These are phyloP conservation scores for Aspergillus conjunctus DNA, from an alignment of 495 filamentous ascomycete species.

Conservation along the genomic window DNA sequence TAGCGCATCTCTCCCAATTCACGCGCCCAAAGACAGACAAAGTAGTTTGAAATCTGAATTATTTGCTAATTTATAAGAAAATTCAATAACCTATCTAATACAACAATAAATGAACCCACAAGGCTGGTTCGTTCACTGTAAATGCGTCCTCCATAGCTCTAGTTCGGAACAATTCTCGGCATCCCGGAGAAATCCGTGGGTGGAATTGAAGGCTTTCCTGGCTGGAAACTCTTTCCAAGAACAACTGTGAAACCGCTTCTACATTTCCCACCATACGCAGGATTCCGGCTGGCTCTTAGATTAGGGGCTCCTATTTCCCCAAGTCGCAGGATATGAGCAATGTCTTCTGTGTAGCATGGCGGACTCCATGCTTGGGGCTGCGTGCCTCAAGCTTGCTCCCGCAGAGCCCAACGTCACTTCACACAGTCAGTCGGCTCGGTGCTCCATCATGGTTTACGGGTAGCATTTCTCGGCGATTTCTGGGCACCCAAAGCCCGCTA, in stretches of 20 bases:
- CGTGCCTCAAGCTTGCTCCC: conserved; percentile 33
- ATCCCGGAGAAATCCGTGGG: conserved; percentile 18
- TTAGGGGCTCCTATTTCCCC: conserved; percentile 4
- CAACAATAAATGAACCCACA: too few relatives aligned
- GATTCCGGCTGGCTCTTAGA: conserved; percentile 8
- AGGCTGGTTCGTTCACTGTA: too few relatives aligned
- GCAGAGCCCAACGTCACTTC: conserved; percentile 18
- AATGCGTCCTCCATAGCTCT: too few relatives aligned
- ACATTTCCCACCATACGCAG: not conserved
- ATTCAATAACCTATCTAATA: too few relatives aligned
- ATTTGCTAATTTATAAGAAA: too few relatives aligned
- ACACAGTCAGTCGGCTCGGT: conserved; percentile 28
- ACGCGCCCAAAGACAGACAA: too few relatives aligned
- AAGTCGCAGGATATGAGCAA: conserved; percentile 50
- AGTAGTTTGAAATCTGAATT: too few relatives aligned
- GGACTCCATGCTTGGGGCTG: conserved; percentile 46
- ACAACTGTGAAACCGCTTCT: not conserved
- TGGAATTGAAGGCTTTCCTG: too few relatives aligned
- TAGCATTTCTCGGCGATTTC: conserved; percentile 24
- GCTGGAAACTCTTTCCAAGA: not conserved
- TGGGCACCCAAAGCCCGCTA: conserved; percentile 15
- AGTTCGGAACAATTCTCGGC: conserved; percentile 26
- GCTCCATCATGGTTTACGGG: conserved; percentile 25
- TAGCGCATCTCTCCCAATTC: too few relatives aligned
- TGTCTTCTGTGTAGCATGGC: conserved; percentile 50